Base-by-base conservation (phyloP, 148 eudicot species). In the Hydrangea macrophylla region DNA sequence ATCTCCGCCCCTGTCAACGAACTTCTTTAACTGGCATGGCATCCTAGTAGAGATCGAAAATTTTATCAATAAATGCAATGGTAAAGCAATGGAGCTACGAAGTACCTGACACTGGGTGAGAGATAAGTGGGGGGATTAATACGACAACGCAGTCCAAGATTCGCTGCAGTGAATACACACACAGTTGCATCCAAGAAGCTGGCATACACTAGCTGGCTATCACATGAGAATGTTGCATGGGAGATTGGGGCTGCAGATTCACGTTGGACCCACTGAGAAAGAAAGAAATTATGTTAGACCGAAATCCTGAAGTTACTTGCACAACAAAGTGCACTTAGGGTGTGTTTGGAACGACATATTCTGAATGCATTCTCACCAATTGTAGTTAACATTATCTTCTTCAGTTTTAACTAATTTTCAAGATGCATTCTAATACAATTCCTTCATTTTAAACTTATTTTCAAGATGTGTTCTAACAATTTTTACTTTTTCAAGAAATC, bases 191-290 rank as follows among this genome's bases (percentile, higher is more conserved):
- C 83, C 76, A 79, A 60, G 67, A 79, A 82, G 70, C 73, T 68
- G 22, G 85, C 83, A 59, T 75, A 82, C 25, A 82, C 75, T 15
- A 82, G 60, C 51, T 82, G 80, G 74, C 85, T 76, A 72, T 82
- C 85, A 64, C 85, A 82, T 3, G 85, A 82, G 66, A 82, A 79
- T 20, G 82, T 40, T 5, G 85, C 83, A 58, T 82, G 85, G 12
- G 78, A 75, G 60, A 82, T 82, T n/a, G 80, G 78, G 24, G 83
- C 82, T 53, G 78, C 68, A 62, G 77, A 69, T 63, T 75, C 78
- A 0, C 77, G 78, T 63, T 69, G 80, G 26, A 79, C 60, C 82
- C 82, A 82, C 82, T 79, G 71, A 55, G 71, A 67, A 24, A 12
- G 7, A 20, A 9, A 22, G 10, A 53, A 20, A 23, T 20, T 2